These are phyloP conservation scores for Ambrosia artemisiifolia DNA, from an alignment of 129 eudicot genomes.

Conservation along the genomic window DNA sequence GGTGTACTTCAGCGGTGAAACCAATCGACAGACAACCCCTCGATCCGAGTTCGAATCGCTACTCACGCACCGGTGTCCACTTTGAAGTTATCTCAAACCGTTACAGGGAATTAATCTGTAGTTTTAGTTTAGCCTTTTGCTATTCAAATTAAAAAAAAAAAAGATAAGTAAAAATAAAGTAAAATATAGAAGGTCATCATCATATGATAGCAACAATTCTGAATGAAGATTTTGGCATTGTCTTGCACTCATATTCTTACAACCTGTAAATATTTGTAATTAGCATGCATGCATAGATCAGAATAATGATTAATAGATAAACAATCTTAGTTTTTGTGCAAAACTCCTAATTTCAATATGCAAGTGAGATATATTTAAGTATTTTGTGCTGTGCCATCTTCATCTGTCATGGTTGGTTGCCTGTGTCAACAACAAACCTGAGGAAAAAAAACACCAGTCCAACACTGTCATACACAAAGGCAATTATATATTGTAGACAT, in stretches of 20 bases:
- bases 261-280: slow-evolving; percentile 14
- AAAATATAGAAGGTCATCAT: slow-evolving; percentile 25
- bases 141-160: not conserved
- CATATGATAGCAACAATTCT: slow-evolving; percentile 39
- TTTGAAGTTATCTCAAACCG: too few species aligned
- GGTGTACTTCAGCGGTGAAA: too few species aligned
- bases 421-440: slow-evolving; percentile 4
- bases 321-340: slow-evolving; percentile 36
- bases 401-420: not conserved
- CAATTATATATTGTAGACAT: slow-evolving; percentile 19
- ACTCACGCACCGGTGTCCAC: too few species aligned
- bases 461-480: slow-evolving; percentile 14
- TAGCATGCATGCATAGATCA: slow-evolving; percentile 26
- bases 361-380: slow-evolving; percentile 6
- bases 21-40: too few species aligned
- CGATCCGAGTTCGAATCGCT: too few species aligned
- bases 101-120: too few species aligned
- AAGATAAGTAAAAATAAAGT: not conserved
- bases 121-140: too few species aligned
- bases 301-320: slow-evolving; percentile 21
- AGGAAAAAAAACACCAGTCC: not conserved
- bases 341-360: slow-evolving; percentile 26
- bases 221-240: slow-evolving; percentile 34
- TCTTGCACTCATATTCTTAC: slow-evolving; percentile 33
- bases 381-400: slow-evolving; percentile 28